Evolutionary conservation across 805 yeast species (phyloP).

Genomic region (Candida takata): DNA sequence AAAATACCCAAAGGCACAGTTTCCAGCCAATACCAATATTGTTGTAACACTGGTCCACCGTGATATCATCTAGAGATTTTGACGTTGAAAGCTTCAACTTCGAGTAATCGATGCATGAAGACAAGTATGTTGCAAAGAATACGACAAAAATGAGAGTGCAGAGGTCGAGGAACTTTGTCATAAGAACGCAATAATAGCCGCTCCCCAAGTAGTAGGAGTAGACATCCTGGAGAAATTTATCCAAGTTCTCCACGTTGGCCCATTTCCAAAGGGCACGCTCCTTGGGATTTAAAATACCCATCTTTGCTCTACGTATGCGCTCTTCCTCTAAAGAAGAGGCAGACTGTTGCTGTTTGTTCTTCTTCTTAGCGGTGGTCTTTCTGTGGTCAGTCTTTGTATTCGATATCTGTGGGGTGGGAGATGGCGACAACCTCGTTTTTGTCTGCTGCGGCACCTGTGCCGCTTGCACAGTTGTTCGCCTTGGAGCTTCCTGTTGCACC

Average conservation of each 20-base stretch:
- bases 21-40: conserved; percentile 48
- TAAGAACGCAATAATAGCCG: conserved; percentile 74
- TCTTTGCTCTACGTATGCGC: conserved; percentile 19
- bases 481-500: conserved; percentile 10
- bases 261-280: conserved; percentile 91
- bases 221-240: conserved; percentile 74
- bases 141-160: conserved; percentile 74
- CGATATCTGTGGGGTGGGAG: conserved; percentile 4
- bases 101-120: conserved; percentile 72
- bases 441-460: background rate
- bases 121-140: conserved; percentile 68
- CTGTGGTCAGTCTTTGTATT: background rate
- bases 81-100: conserved; percentile 29
- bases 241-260: conserved; percentile 94
- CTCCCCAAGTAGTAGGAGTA: conserved; percentile 80
- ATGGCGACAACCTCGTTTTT: background rate
- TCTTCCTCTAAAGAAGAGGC: conserved; percentile 14
- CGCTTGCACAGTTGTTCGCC: background rate
- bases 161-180: conserved; percentile 60
- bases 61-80: conserved; percentile 25
- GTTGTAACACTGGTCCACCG: conserved; percentile 31
- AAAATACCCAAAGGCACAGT: conserved; percentile 56
- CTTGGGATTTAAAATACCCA: conserved; percentile 45
- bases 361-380: background rate
- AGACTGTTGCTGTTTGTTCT: conserved; percentile 1